Percentiles rank a stretch among this genome's conserved stretches.
Conservation (phyloP, 2,329 filamentous ascomycete species). For the Monosporascus sp. region DNA sequence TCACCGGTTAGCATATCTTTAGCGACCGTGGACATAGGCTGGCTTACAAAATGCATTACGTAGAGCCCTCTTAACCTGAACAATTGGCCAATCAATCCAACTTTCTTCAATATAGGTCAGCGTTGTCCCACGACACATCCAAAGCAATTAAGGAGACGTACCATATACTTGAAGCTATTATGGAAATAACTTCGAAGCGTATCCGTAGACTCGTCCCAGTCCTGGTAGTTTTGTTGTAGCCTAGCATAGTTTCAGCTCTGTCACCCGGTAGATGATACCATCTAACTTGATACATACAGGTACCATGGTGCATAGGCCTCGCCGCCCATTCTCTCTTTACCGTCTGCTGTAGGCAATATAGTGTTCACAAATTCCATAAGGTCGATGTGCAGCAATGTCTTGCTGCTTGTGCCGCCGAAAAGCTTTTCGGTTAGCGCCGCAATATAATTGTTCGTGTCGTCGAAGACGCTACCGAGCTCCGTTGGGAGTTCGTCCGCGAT, state of each 20-base stretch:
- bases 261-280: background rate
- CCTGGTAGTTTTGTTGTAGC: background rate
- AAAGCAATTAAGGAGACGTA: background rate
- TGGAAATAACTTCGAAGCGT: background rate
- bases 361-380: background rate
- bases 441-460: background rate
- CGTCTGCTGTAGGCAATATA: background rate
- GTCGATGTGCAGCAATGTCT: background rate
- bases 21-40: background rate
- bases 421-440: slow-evolving; percentile 1
- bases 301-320: background rate
- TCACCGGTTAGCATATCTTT: background rate
- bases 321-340: background rate
- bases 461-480: background rate
- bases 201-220: background rate
- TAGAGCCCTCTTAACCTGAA: slow-evolving; percentile 1
- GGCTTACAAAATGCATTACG: slow-evolving; percentile 4
- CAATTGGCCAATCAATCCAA: slow-evolving; percentile 1
- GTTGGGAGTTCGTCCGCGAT: background rate
- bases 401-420: slow-evolving; percentile 1
- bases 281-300: background rate
- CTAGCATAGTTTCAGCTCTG: background rate
- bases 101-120: background rate
- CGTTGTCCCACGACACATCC: background rate
- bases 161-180: background rate